phyloP scores from a whole-genome alignment of 345 rosid genomes.

The Syzygium jambos region DNA sequence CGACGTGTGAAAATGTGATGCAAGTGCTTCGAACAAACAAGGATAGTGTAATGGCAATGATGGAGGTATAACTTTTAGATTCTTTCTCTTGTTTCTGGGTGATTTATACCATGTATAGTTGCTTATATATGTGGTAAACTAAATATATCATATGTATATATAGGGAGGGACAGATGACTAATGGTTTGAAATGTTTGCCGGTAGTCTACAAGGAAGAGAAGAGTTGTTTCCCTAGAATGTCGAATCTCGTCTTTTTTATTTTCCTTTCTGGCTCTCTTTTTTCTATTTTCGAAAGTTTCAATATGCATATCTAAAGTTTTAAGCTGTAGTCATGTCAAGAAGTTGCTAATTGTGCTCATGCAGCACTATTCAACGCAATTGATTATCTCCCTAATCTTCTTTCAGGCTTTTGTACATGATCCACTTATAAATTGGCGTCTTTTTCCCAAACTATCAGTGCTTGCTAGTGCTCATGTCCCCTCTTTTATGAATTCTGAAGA shows the following conservation, averaged over 20 bases:
- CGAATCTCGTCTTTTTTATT: not conserved
- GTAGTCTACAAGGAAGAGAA: not conserved
- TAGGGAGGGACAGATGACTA: not conserved
- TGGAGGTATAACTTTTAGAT: constrained; percentile 51
- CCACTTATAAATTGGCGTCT: constrained; percentile 99
- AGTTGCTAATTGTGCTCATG: not conserved
- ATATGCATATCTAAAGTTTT: not conserved
- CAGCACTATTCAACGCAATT: not conserved
- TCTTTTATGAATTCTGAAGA: constrained; percentile 57
- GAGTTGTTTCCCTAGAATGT: not conserved
- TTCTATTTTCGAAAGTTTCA: not conserved
- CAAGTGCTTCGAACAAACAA: constrained; percentile 83
- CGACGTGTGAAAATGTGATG: constrained; percentile 93
- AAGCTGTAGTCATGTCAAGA: not conserved
- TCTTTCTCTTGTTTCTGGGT: not conserved
- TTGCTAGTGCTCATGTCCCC: constrained; percentile 41
- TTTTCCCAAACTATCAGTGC: constrained; percentile 80
- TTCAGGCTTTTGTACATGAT: constrained; percentile 95
- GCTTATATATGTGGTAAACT: not conserved
- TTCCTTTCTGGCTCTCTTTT: not conserved
- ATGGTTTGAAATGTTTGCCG: not conserved
- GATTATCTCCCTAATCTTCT: constrained; percentile 5
- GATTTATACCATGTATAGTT: not conserved
- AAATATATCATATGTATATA: not conserved
- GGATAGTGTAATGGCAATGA: constrained; percentile 98